Evolutionary conservation across 805 yeast genomes (phyloP), one percentile per base, ranked within the genome.

Genomic region (Saccharomycopsis sp.): DNA sequence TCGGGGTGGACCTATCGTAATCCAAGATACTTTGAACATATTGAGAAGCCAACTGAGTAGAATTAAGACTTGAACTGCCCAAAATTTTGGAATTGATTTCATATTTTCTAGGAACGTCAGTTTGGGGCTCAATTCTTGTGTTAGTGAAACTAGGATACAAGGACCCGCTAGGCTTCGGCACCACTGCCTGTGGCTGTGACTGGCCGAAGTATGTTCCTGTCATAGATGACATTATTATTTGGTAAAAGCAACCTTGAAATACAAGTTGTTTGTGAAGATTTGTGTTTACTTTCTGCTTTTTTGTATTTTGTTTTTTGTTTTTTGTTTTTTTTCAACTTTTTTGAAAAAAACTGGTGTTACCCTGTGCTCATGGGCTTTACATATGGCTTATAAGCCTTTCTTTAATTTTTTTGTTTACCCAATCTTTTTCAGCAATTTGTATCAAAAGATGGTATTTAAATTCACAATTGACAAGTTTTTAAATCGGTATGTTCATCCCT

Each of bases 21-120:
- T 73, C 52, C 59, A 73, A 54, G 60, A 79, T 53, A 63, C 71
- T 59, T 28, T 76, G 67, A 41, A 82, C 70, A 57, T 74, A 79
- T 56, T 76, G 76, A 37, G 74, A 67, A 1, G 87, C 84, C 42
- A 82, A 58, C 46, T 72, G 69, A 40, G 70, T 56, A 3, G 80
- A 76, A 21, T 73, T 61, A 33, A 74, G 60, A 28, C 66, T 63
- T 17, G 74, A 66, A 44, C 72, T 62, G 42, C 72, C 71, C 25
- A 76, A 70, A 17, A 69, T 60, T 34, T 59, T 44, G 23, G 62
- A 46, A 67, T 60, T 50, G 64, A 39, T 34, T 18, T 45, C 49
- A 32, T 42, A 45, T 19, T 41, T 42, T 15, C 36, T 35, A 4
- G 48, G 50, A 9, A 33, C 31, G 21, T 45, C 40, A 15, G 12